These are phyloP conservation scores for Umbilicaria muhlenbergii DNA, from an alignment of 495 filamentous ascomycete genomes.

Conservation along the genomic window DNA sequence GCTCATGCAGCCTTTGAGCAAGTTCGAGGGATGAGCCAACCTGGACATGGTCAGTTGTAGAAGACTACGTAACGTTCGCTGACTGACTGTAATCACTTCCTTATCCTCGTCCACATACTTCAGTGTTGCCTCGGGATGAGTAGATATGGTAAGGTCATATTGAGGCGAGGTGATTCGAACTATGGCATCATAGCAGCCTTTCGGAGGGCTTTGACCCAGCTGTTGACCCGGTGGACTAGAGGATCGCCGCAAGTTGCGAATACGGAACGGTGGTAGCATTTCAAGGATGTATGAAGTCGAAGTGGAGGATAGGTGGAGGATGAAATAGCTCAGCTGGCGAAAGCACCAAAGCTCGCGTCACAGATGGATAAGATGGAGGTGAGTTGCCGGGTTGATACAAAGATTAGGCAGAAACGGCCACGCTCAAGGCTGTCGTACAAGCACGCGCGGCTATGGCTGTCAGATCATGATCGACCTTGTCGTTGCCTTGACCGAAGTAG, in stretches of 20 bases:
- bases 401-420: too few relatives aligned
- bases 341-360: too few relatives aligned
- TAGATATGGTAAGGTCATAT: slow-evolving; percentile 32
- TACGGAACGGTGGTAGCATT: slow-evolving; percentile 21
- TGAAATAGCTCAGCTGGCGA: too few relatives aligned
- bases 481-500: too few relatives aligned
- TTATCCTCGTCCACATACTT: slow-evolving; percentile 41
- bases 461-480: too few relatives aligned
- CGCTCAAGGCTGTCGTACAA: too few relatives aligned
- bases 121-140: slow-evolving; percentile 32
- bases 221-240: not conserved
- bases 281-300: slow-evolving; percentile 3
- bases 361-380: too few relatives aligned
- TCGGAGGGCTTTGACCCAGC: not conserved
- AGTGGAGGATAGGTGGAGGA: not conserved
- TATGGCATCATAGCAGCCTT: slow-evolving; percentile 9
- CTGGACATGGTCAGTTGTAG: slow-evolving; percentile 16
- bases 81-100: slow-evolving; percentile 36
- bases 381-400: too few relatives aligned
- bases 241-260: slow-evolving; percentile 15
- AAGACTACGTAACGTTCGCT: not conserved
- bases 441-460: too few relatives aligned
- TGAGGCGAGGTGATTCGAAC: slow-evolving; percentile 27
- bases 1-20: slow-evolving; percentile 33
- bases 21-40: slow-evolving; percentile 36